Conservation (phyloP, 129 eudicot species). For the Daucus carota region DH1_v3.0 NC_030388.2:1991001-1991500, state of each 20-base stretch:
- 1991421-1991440: constrained; percentile 61
- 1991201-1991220: constrained; percentile 73
- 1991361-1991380: constrained; percentile 39
- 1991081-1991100: constrained; percentile 64
- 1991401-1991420: constrained; percentile 48
- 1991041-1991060: constrained; percentile 66
- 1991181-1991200: constrained; percentile 41
- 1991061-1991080: constrained; percentile 51
- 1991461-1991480: constrained; percentile 72
- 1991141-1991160: constrained; percentile 61
- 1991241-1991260: constrained; percentile 91
- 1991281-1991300: constrained; percentile 51
- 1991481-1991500: constrained; percentile 45
- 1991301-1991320: constrained; percentile 50
- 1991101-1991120: constrained; percentile 45
- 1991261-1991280: constrained; percentile 73
- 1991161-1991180: constrained; percentile 64
- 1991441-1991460: constrained; percentile 48
- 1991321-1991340: constrained; percentile 97
- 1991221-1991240: constrained; percentile 67
- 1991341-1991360: constrained; percentile 81
- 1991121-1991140: constrained; percentile 63
- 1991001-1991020: constrained; percentile 51
- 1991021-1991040: constrained; percentile 52
- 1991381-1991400: constrained; percentile 38